Conservation (phyloP, 2,329 filamentous ascomycete species). For the Fusarium sp. region DNA sequence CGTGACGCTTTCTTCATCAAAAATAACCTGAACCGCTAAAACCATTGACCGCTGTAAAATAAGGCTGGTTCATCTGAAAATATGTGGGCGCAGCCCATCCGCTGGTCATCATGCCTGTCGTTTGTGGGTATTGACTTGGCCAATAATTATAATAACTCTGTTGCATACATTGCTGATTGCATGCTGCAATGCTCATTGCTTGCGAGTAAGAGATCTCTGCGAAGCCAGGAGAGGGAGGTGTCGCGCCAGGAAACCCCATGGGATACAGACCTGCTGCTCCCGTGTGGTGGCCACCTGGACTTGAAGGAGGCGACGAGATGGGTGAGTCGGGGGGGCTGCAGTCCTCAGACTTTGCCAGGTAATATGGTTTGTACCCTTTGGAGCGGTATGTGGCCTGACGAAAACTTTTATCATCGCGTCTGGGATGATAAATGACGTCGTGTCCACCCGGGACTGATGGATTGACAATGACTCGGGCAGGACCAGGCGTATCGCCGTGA, state of each 20-base stretch:
- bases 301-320: background rate
- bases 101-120: too few relatives aligned
- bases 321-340: background rate
- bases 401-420: fast-evolving
- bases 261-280: too few relatives aligned
- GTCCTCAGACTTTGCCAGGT: background rate
- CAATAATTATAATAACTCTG: too few relatives aligned
- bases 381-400: slow-evolving; percentile 6
- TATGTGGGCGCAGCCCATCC: too few relatives aligned
- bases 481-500: background rate
- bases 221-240: too few relatives aligned
- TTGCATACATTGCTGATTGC: background rate
- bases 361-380: background rate
- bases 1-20: too few relatives aligned
- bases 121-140: too few relatives aligned
- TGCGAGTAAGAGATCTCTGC: background rate
- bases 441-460: slow-evolving; percentile 1
- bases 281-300: too few relatives aligned
- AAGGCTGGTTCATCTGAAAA: too few relatives aligned
- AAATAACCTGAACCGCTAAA: too few relatives aligned
- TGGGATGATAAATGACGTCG: slow-evolving; percentile 24
- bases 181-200: background rate
- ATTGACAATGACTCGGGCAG: slow-evolving; percentile 16
- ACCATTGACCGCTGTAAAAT: too few relatives aligned
- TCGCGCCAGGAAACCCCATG: too few relatives aligned